Percentiles rank a stretch among this genome's conserved stretches.
Conservation (phyloP, 225 moss, liverwort and hornwort genomes). For the Pleurozium schreberi region DNA sequence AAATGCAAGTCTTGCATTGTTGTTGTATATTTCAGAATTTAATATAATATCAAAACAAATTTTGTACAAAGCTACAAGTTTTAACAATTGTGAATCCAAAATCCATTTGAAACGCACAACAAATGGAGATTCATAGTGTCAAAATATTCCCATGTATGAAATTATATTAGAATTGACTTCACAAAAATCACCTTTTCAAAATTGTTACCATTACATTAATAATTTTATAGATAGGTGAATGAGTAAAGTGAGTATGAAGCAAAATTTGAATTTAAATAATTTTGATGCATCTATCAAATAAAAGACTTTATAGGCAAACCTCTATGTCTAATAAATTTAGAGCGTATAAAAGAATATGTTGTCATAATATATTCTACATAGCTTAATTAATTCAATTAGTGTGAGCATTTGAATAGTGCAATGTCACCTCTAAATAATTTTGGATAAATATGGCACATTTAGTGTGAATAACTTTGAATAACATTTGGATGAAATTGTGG, state of each 20-base stretch:
- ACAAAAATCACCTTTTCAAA: neutral
- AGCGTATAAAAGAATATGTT: neutral
- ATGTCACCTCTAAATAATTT: neutral
- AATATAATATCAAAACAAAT: neutral
- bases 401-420: neutral
- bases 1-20: neutral
- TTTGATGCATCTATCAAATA: neutral
- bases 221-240: neutral
- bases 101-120: neutral
- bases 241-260: fast-evolving
- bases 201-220: neutral
- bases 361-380: neutral
- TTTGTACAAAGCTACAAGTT: neutral
- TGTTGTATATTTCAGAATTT: neutral
- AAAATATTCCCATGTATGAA: neutral
- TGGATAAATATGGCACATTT: neutral
- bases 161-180: neutral
- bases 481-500: too few species aligned
- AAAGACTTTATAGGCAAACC: fast-evolving
- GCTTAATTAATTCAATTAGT: neutral
- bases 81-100: neutral
- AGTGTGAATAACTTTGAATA: too few species aligned
- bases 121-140: neutral
- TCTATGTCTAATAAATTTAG: neutral
- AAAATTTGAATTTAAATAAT: neutral